Percentiles rank a stretch among this genome's conserved stretches.
Conservation (phyloP, 2,329 filamentous ascomycete genomes). For the Colletotrichum salicis region DNA sequence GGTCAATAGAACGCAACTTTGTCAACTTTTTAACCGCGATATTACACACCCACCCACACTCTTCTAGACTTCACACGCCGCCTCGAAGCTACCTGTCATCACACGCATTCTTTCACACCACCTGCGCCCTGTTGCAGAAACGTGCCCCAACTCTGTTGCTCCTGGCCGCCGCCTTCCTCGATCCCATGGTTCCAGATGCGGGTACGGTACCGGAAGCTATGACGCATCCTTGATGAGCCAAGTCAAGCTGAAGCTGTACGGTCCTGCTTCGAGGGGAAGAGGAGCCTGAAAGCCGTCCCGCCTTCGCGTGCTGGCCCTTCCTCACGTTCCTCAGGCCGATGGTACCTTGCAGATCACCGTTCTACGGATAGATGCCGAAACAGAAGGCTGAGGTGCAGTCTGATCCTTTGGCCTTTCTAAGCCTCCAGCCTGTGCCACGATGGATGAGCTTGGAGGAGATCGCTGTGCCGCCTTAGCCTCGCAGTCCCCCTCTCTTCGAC, state of each 20-base stretch:
- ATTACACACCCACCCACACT: constrained; percentile 16
- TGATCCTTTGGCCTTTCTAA: constrained; percentile 9
- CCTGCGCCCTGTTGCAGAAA: constrained; percentile 18
- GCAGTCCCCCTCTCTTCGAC: background rate
- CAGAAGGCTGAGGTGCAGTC: constrained; percentile 18
- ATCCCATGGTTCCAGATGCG: constrained; percentile 21
- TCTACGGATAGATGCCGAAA: constrained; percentile 15
- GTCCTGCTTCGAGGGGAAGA: constrained; percentile 2
- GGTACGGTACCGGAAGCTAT: background rate
- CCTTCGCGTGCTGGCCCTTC: constrained; percentile 19
- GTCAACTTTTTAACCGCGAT: constrained; percentile 17
- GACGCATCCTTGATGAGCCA: constrained; percentile 4
- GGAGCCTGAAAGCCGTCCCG: constrained; percentile 4
- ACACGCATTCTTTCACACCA: constrained; percentile 16
- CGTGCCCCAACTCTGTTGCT: constrained; percentile 22
- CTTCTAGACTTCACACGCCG: background rate
- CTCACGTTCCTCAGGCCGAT: constrained; percentile 15
- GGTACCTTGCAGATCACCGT: constrained; percentile 33
- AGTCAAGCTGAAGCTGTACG: background rate
- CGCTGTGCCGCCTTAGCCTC: constrained; percentile 19
- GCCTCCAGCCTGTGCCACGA: constrained; percentile 23
- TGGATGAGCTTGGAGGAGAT: background rate
- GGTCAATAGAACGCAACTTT: background rate
- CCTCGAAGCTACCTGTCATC: background rate
- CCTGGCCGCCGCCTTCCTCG: constrained; percentile 6